phyloP scores from a whole-genome alignment of 257 asterid species.

The Echium plantagineum region DNA sequence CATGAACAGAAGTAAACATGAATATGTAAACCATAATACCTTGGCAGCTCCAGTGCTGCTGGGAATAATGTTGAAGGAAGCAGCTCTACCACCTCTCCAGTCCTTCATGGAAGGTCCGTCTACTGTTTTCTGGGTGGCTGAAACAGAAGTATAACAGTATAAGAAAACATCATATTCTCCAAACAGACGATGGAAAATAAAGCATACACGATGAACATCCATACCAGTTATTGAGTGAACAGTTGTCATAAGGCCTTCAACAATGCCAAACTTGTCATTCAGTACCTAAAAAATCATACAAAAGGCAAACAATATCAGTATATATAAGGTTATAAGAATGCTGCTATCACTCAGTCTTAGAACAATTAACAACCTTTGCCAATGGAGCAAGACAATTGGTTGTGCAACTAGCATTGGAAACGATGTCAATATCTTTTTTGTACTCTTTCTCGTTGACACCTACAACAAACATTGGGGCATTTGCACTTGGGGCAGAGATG shows the following conservation, averaged over 20 bases:
- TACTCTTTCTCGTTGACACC: slow-evolving; percentile 74
- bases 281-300: slow-evolving; percentile 33
- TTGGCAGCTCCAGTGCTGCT: slow-evolving; percentile 89
- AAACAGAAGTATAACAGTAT: neutral
- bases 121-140: slow-evolving; percentile 80
- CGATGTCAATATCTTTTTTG: slow-evolving; percentile 45
- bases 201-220: too few relatives aligned
- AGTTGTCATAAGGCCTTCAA: slow-evolving; percentile 81
- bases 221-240: slow-evolving; percentile 74
- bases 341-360: too few relatives aligned
- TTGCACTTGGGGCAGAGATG: slow-evolving; percentile 71
- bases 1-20: too few relatives aligned
- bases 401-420: slow-evolving; percentile 81
- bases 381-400: slow-evolving; percentile 82
- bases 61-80: slow-evolving; percentile 66
- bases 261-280: slow-evolving; percentile 62
- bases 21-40: slow-evolving; percentile 17
- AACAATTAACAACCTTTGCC: slow-evolving; percentile 43
- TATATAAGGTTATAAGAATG: too few relatives aligned
- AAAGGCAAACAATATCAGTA: neutral
- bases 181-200: neutral
- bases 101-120: slow-evolving; percentile 84
- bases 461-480: slow-evolving; percentile 85
- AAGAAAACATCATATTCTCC: neutral
- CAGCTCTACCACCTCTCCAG: slow-evolving; percentile 88